phyloP scores from a whole-genome alignment of 2,329 filamentous ascomycete species.

The Aphanocladium album region DNA sequence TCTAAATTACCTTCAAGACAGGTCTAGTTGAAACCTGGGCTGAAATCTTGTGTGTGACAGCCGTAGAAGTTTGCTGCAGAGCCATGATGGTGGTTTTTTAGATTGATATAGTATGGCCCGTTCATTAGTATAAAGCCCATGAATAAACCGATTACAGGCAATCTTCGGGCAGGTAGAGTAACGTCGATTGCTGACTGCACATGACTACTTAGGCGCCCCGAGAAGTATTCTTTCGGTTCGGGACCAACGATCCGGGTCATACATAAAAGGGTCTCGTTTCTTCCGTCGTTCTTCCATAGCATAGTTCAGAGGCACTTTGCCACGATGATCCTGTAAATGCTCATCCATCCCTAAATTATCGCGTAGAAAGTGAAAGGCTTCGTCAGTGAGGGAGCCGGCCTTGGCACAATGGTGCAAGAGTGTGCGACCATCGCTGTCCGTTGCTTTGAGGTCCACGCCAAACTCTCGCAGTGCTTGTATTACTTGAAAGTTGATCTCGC shows the following conservation, averaged over 20 bases:
- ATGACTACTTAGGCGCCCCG: not conserved
- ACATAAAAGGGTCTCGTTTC: not conserved
- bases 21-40: conserved; percentile 5
- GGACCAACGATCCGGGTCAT: not conserved
- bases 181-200: not conserved
- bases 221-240: not conserved
- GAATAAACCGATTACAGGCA: not conserved
- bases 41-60: not conserved
- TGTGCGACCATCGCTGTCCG: not conserved
- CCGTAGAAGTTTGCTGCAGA: not conserved
- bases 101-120: not conserved
- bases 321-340: not conserved
- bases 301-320: not conserved
- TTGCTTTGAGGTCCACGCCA: not conserved
- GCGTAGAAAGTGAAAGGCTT: not conserved
- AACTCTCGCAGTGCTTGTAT: not conserved
- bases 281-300: not conserved
- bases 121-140: too few relatives aligned
- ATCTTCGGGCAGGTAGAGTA: not conserved
- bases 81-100: not conserved
- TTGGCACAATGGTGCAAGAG: not conserved
- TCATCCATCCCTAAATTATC: not conserved
- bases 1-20: conserved; percentile 13
- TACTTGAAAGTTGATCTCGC: not conserved
- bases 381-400: not conserved